Evolutionary conservation across 768 basidiomycete species (phyloP), one percentile per base, ranked within the genome.

Genomic region (Gymnopilus junonius): DNA sequence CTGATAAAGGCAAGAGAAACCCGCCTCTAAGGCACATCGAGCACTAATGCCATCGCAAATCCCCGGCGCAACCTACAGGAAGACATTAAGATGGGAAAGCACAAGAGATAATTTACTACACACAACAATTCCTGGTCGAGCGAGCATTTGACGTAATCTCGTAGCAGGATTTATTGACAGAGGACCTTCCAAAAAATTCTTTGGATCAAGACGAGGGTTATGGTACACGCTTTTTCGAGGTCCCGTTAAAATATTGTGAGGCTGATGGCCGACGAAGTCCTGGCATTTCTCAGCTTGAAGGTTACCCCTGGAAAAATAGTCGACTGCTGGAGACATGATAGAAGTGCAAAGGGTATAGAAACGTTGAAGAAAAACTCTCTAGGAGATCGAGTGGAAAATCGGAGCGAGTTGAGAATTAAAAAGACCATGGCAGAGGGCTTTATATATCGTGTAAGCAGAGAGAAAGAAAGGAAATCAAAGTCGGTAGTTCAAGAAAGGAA

Each of bases 11-110:
- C 91, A 92, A 25, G 83, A 80, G 67, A 93, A 93, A 20, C 91
- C 91, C 37, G 90, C 89, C 76, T 93, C 91, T 7, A 93, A 75
- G 8, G 92, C 92, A 65, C 90, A 90, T 31, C 92, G 83, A 10
- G 91, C 90, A 68, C 89, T 91, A 69, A 93, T 92, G 54, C 90
- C 90, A 60, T 92, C 90, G 59, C 90, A 91, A 43, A 92, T 87
- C 43, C 90, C 90, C n/a, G 90, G 91, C 2, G 90, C 90, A 67
- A 90, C 75, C 89, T 91, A 55, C 12, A 48, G 53, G 43, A 29
- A 7, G 37, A 39, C 25, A 65, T 56, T 48, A 53, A 31, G 10
- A 14, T 3, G 17, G 11, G 5, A 17, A 6, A 21, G 45, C 11
- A 39, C 23, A 45, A 29, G 21, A 58, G 1, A 23, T 27, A 37